Base-by-base conservation (phyloP, 2,329 filamentous ascomycete genomes). In the Diplodia mutila region DNA sequence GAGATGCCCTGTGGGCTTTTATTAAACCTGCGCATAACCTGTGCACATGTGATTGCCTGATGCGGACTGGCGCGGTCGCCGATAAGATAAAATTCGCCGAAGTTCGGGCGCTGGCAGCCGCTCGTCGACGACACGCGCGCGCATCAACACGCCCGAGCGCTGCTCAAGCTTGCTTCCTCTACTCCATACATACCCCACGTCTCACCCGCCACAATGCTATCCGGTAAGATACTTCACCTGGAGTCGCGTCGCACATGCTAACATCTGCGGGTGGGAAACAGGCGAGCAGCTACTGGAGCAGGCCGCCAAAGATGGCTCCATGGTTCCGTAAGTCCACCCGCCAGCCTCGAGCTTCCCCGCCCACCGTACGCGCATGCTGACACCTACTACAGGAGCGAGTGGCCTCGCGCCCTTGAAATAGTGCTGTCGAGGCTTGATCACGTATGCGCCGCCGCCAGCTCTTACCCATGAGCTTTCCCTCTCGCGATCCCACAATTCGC, bases 351-450 rank as follows among this genome's bases (percentile, higher is more conserved):
- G 23, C 53, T 32, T 23, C 54, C 14, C 37, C 32, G 16, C 42
- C 12, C 37, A 18, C 54, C 52, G 51, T 25, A 23, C 61, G 53
- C 42, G n/a, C 42, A 61, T 61, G 51, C 77, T 82, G 72, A 83
- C 69, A 69, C 51, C 65, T 68, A 64, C 70, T 73, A 70, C 77
- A 93, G 91, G 74, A 84, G 86, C 68, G 85, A 85, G 76, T 94
- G 91, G 91, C 89, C 89, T 39, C 80, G 80, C 67, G 84, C 93
- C 72, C 84, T 92, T 59, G 85, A 86, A 72, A 85, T 86, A 37
- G 82, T 94, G 46, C 81, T 94, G 64, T 80, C 87, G 69, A 87
- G 89, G 73, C 84, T 94, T 61, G 90, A 95, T 77, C 85, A 87
- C 77, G 86, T 89, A 77, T 72, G 78, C 42, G 53, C 61, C 42